Evolutionary conservation across 345 rosid genomes (phyloP).

Genomic region (Eucalyptus guilfoylei): DNA sequence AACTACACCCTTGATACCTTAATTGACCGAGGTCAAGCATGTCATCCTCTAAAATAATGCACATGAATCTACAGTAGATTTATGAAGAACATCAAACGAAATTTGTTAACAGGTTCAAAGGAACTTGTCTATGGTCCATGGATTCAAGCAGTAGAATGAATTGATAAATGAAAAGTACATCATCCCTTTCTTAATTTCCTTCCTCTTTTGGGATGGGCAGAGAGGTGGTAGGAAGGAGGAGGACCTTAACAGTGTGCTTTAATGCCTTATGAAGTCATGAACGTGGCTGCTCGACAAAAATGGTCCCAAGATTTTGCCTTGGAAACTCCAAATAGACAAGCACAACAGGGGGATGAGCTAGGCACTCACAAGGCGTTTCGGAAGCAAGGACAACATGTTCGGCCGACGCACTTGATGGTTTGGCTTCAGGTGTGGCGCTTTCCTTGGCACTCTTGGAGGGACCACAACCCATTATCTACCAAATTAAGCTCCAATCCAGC

Average conservation of each 20-base stretch:
- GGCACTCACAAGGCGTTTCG: conserved; percentile 2
- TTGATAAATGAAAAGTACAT: not conserved
- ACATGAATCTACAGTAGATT: not conserved
- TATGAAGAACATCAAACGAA: not conserved
- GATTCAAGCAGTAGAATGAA: not conserved
- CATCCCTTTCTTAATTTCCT: not conserved
- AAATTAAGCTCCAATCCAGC: not conserved
- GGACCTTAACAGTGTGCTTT: not conserved
- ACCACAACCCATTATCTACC: not conserved
- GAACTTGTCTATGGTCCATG: not conserved
- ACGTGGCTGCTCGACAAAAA: not conserved
- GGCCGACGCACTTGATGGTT: not conserved
- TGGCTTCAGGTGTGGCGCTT: not conserved
- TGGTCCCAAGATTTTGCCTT: not conserved
- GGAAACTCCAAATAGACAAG: not conserved
- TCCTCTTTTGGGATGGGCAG: not conserved
- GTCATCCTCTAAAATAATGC: not conserved
- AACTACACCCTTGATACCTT: not conserved
- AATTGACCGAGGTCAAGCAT: not conserved
- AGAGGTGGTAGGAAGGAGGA: not conserved
- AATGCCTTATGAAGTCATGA: not conserved
- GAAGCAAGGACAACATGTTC: not conserved
- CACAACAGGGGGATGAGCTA: not conserved
- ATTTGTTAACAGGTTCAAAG: not conserved
- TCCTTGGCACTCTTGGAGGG: not conserved